Evolutionary conservation across 192 early-diverging fungal species (phyloP).

Genomic region (Rhizophagus clarus): DNA sequence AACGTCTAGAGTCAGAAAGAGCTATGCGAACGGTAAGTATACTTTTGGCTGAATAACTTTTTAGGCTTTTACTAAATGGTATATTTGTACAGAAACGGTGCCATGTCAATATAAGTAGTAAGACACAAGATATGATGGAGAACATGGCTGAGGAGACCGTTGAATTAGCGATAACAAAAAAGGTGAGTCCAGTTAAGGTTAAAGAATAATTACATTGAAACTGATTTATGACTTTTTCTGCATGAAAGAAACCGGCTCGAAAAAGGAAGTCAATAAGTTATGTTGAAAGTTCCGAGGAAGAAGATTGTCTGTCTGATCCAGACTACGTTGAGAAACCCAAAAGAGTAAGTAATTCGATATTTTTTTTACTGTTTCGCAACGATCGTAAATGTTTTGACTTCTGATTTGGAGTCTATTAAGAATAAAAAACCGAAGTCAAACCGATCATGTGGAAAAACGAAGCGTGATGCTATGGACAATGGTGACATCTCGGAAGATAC

Average conservation of each 20-base stretch:
- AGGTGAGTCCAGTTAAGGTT: too few species aligned
- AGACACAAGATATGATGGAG: conserved; percentile 25
- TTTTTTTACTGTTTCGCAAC: background rate
- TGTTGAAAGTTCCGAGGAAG: conserved; percentile 15
- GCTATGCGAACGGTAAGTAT: conserved; percentile 11
- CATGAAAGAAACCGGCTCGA: background rate
- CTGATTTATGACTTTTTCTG: background rate
- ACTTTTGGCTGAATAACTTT: background rate
- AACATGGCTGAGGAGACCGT: conserved; percentile 12
- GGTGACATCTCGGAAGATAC: too few species aligned
- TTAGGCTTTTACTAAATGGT: conserved; percentile 10
- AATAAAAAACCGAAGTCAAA: background rate
- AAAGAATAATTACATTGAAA: too few species aligned
- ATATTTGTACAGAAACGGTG: conserved; percentile 14
- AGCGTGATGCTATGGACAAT: too few species aligned
- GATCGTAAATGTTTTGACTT: background rate
- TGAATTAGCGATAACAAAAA: background rate
- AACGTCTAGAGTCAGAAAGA: conserved; percentile 5
- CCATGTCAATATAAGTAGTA: conserved; percentile 17
- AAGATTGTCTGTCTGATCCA: background rate
- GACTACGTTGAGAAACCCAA: background rate
- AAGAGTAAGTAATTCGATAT: conserved; percentile 9
- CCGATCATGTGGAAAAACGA: too few species aligned
- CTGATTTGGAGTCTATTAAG: background rate
- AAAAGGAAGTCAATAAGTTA: background rate